Percentiles rank a stretch among this genome's conserved stretches.
These are phyloP conservation scores for Candida rishiriensis DNA, from an alignment of 805 yeast genomes.

Conservation along the genomic window DNA sequence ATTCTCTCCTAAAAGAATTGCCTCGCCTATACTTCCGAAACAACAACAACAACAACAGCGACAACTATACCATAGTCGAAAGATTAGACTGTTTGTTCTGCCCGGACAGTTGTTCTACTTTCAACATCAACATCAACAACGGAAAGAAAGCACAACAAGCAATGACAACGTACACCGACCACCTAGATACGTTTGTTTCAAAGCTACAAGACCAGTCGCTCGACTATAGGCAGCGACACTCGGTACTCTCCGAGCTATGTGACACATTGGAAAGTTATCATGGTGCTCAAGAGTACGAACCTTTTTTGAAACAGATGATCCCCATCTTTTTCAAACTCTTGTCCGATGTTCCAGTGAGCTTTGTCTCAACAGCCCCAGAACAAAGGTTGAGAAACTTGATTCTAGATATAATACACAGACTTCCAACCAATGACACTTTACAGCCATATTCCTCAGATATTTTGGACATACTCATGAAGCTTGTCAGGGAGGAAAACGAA, in stretches of 20 bases:
- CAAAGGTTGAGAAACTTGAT: slow-evolving; percentile 73
- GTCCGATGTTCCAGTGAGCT: slow-evolving; percentile 68
- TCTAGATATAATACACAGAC: slow-evolving; percentile 73
- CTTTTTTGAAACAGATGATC: slow-evolving; percentile 61
- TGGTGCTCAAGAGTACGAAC: slow-evolving; percentile 76
- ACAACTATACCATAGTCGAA: too few relatives aligned
- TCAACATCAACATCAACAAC: too few relatives aligned
- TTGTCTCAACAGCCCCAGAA: slow-evolving; percentile 60
- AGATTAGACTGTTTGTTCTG: too few relatives aligned
- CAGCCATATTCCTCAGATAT: slow-evolving; percentile 63
- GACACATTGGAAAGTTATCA: slow-evolving; percentile 84
- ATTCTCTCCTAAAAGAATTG: too few relatives aligned
- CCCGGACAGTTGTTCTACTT: too few relatives aligned
- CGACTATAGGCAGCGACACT: slow-evolving; percentile 58
- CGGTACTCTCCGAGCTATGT: slow-evolving; percentile 73
- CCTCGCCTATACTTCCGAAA: too few relatives aligned
- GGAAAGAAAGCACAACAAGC: neutral
- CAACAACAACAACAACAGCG: too few relatives aligned
- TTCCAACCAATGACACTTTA: slow-evolving; percentile 78
- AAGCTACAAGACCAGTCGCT: slow-evolving; percentile 51
- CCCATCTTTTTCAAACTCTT: slow-evolving; percentile 66
- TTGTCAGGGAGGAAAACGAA: slow-evolving; percentile 79
- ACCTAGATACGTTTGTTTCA: slow-evolving; percentile 64
- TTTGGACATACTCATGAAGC: slow-evolving; percentile 51
- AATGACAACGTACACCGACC: slow-evolving; percentile 24